These are phyloP conservation scores for Dimargaris verticillata DNA, from an alignment of 192 early-diverging fungal species.

Conservation along the genomic window DNA sequence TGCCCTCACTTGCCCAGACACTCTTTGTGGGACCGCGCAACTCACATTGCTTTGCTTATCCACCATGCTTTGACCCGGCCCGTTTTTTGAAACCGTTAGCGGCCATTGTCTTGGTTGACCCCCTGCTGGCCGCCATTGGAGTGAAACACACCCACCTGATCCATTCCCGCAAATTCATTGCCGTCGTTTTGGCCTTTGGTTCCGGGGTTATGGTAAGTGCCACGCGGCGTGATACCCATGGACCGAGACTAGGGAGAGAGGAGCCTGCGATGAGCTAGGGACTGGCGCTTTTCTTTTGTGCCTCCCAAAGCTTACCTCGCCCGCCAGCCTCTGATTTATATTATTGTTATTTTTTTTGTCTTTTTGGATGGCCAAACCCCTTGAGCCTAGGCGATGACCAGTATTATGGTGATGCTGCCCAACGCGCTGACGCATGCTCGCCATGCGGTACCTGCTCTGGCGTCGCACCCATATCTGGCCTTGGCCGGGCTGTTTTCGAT, in stretches of 20 bases:
- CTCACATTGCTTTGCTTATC: not conserved
- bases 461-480: not conserved
- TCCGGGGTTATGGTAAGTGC: constrained; percentile 1
- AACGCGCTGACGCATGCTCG: not conserved
- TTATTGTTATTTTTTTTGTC: not conserved
- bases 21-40: not conserved
- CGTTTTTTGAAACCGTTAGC: not conserved
- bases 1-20: not conserved
- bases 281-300: too few species aligned
- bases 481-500: not conserved
- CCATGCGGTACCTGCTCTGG: not conserved
- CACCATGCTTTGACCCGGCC: too few species aligned
- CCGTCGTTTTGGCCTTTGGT: not conserved
- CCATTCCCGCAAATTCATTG: not conserved
- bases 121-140: not conserved
- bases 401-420: not conserved
- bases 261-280: too few species aligned
- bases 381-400: not conserved
- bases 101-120: constrained; percentile 3
- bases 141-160: constrained; percentile 1
- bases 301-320: too few species aligned
- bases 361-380: not conserved
- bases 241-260: not conserved
- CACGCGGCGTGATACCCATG: not conserved
- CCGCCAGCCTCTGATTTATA: not conserved